Conservation (phyloP, 139 green algal species). For the Micromonas pusilla region DNA sequence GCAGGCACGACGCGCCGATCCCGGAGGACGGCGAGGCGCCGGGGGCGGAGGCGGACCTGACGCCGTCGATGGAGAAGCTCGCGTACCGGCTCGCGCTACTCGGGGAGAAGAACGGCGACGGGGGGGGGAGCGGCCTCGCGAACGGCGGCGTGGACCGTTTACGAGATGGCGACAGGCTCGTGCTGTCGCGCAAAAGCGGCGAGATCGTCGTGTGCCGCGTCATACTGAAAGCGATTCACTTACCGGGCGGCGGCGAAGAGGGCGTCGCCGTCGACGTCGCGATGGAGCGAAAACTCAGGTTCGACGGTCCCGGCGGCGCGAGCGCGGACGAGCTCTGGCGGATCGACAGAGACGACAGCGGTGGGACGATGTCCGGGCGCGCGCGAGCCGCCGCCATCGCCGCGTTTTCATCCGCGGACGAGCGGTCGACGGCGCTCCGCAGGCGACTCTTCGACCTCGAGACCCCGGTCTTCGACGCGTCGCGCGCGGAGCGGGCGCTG, state of each 20-base stretch:
- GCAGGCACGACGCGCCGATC: not conserved
- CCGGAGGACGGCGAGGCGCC: too few species aligned
- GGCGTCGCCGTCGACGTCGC: not conserved
- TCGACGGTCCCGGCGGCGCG: not conserved
- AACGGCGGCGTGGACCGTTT: too few species aligned
- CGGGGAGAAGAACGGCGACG: too few species aligned
- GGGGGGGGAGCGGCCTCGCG: too few species aligned
- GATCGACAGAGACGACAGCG: conserved; percentile 11
- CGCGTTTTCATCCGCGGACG: not conserved
- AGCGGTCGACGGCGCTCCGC: too few species aligned
- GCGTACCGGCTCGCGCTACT: too few species aligned
- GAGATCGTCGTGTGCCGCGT: not conserved
- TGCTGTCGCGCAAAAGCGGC: too few species aligned
- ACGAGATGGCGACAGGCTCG: too few species aligned
- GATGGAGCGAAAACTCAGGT: not conserved
- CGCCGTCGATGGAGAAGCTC: too few species aligned
- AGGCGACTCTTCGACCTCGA: conserved; percentile 9
- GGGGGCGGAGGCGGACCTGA: too few species aligned
- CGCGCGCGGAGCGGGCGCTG: not conserved
- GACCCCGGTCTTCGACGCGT: not conserved
- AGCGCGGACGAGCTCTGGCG: not conserved
- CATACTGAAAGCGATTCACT: too few species aligned
- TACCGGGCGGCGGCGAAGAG: not conserved
- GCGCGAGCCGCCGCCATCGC: not conserved
- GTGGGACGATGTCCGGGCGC: not conserved